A percentile compares a stretch with the other conserved stretches of the same genome.
phyloP scores from a whole-genome alignment of 805 yeast genomes.

The Wickerhamomyces canadensis region DNA sequence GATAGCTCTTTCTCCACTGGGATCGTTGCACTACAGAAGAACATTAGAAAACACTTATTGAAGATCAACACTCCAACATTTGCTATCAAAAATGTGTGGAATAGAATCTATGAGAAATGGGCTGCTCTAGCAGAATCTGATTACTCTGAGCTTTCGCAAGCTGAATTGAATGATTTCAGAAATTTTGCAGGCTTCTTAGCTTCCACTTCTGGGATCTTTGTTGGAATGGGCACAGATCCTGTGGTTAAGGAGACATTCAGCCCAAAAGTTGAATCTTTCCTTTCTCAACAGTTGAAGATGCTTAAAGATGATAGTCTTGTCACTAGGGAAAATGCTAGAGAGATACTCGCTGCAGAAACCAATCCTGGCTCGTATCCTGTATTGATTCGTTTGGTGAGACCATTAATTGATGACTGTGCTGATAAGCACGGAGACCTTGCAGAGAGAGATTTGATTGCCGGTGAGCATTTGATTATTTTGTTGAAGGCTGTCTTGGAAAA shows the following conservation, averaged over 20 bases:
- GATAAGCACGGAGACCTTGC: constrained; percentile 17
- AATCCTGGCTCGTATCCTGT: constrained; percentile 51
- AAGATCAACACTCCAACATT: constrained; percentile 23
- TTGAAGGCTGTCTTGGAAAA: constrained; percentile 35
- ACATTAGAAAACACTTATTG: constrained; percentile 39
- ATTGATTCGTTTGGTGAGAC: constrained; percentile 40
- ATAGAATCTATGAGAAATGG: constrained; percentile 47
- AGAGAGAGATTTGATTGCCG: constrained; percentile 28
- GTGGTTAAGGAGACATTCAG: constrained; percentile 27
- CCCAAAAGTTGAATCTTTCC: constrained; percentile 39
- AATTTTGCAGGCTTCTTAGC: constrained; percentile 72
- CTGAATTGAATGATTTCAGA: constrained; percentile 44
- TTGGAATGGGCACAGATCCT: constrained; percentile 25
- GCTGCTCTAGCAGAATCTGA: constrained; percentile 17
- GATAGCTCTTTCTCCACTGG: constrained; percentile 62
- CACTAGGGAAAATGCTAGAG: constrained; percentile 66
- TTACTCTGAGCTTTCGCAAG: constrained; percentile 22
- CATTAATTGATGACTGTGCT: constrained; percentile 29
- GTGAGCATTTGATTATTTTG: constrained; percentile 46
- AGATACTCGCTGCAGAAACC: constrained; percentile 59
- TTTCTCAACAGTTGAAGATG: constrained; percentile 44
- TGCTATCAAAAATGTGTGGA: constrained; percentile 38
- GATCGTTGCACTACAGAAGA: constrained; percentile 67
- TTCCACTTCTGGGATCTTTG: constrained; percentile 60
- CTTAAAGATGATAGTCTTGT: constrained; percentile 44